These are phyloP conservation scores for Cercophora newfieldiana DNA, from an alignment of 495 filamentous ascomycete species.

Conservation along the genomic window DNA sequence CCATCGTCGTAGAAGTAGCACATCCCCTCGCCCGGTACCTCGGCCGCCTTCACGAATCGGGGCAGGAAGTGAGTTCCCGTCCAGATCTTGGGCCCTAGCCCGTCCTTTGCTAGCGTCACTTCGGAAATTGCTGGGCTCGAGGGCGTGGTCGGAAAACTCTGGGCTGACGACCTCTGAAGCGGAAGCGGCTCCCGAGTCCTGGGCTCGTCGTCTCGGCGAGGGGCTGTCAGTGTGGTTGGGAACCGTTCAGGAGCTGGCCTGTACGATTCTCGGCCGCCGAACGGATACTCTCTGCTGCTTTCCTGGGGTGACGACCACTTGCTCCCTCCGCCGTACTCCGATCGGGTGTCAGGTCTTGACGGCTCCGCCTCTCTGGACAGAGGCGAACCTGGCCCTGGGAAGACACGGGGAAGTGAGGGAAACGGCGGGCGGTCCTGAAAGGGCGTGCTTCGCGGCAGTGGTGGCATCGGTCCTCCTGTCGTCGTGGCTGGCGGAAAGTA, in stretches of 20 bases:
- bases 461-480: slow-evolving; percentile 20
- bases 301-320: slow-evolving; percentile 37
- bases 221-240: slow-evolving; percentile 20
- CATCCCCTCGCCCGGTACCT: slow-evolving; percentile 74
- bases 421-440: slow-evolving; percentile 41
- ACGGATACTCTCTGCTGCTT: slow-evolving; percentile 28
- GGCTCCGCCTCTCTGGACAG: slow-evolving; percentile 38
- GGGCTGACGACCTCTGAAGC: slow-evolving; percentile 25
- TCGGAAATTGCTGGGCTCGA: slow-evolving; percentile 43
- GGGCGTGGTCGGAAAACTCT: slow-evolving; percentile 42
- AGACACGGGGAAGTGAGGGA: slow-evolving; percentile 41
- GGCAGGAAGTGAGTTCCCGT: slow-evolving; percentile 60
- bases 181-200: slow-evolving; percentile 31
- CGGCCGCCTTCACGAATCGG: slow-evolving; percentile 56
- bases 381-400: slow-evolving; percentile 45
- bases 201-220: slow-evolving; percentile 23
- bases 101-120: slow-evolving; percentile 49
- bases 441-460: slow-evolving; percentile 44
- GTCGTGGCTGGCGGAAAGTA: slow-evolving; percentile 44
- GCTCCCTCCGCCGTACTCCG: slow-evolving; percentile 26
- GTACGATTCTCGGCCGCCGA: slow-evolving; percentile 28
- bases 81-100: slow-evolving; percentile 61
- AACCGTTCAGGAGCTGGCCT: slow-evolving; percentile 28
- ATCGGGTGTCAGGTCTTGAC: slow-evolving; percentile 24
- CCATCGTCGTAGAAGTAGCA: slow-evolving; percentile 91